Base-by-base conservation (phyloP, 371 early-diverging fungal genomes). In the Mortierella sp. region DNA sequence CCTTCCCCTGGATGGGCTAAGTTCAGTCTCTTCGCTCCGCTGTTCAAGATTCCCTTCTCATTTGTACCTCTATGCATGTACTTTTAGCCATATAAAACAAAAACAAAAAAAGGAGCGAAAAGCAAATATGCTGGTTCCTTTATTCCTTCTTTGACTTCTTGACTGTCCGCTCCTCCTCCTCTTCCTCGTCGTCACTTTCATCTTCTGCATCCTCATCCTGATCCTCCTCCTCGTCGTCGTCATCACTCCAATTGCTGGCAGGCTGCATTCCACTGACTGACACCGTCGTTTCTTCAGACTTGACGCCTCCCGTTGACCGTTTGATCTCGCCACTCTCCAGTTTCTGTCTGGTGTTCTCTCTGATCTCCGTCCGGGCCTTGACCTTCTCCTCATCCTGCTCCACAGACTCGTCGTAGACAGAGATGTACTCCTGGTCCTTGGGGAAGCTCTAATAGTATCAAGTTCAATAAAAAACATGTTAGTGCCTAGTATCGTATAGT, bases 1-100 rank as follows among this genome's bases (percentile, higher is more conserved):
- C 83, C 29, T 83, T 83, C 73, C 79, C 83, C 16, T 83, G 83
- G 82, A 68, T 81, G 65, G 31, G 72, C 19, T 81, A 68, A 53
- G 43, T 26, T 14, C 19, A 6, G 19, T 34, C 19, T 55, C 61
- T 43, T 37, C 29, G n/a, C 24, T 26, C 16, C n/a, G n/a, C n/a
- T n/a, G n/a, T n/a, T 37, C 44, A 14, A 64, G 34, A 44, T 34
- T 41, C 39, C 29, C 34, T 39, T 47, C 24, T n/a, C 3, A 64
- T 3, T 24, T 72, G 66, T 72, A 29, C 66, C 65, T 48, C 65
- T 65, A 71, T 34, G 16, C 45, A 41, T 73, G 74, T 73, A 45
- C 68, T 61, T 58, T 67, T 71, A 64, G 45, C 45, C 26, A 64
- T 65, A 41, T 31, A 63, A 63, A 47, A 58, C 37, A 34, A 13